These are phyloP conservation scores for Candida ficus DNA, from an alignment of 805 yeast species.

Conservation along the genomic window DNA sequence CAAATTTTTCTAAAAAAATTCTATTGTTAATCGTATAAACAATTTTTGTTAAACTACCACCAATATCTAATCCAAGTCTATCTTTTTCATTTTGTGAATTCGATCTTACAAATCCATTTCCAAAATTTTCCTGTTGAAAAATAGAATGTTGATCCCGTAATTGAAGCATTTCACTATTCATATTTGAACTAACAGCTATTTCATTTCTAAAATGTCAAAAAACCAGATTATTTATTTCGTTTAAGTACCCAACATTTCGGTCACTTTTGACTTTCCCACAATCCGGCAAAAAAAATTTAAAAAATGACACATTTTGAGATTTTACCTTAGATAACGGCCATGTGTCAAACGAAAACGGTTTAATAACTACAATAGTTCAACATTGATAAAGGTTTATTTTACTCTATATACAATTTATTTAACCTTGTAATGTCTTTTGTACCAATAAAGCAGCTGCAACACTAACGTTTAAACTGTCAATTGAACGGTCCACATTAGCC, in stretches of 20 bases:
- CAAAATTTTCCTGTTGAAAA: background rate
- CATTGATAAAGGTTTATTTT: background rate
- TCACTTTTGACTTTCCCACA: constrained; percentile 6
- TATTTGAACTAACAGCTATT: background rate
- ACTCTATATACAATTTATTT: background rate
- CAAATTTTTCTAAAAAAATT: constrained; percentile 53
- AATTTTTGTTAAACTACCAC: constrained; percentile 89
- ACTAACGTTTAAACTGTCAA: constrained; percentile 85
- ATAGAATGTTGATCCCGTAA: background rate
- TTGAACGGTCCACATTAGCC: constrained; percentile 29
- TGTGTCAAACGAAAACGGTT: too few species aligned
- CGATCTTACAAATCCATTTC: background rate
- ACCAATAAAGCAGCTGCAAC: constrained; percentile 79
- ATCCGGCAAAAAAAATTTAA: background rate
- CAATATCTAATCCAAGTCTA: constrained; percentile 54
- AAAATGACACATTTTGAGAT: background rate
- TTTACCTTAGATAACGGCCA: too few species aligned
- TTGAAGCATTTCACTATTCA: constrained; percentile 3
- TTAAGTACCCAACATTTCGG: constrained; percentile 5
- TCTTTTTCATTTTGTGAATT: background rate
- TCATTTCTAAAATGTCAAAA: too few species aligned
- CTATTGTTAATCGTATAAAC: constrained; percentile 54
- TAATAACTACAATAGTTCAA: too few species aligned
- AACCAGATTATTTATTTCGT: background rate
- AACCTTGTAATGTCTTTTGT: constrained; percentile 19